Evolutionary conservation across 1,284 basidiomycete genomes (phyloP), one percentile per base, ranked within the genome.

Genomic region (Austropuccinia psidii): DNA sequence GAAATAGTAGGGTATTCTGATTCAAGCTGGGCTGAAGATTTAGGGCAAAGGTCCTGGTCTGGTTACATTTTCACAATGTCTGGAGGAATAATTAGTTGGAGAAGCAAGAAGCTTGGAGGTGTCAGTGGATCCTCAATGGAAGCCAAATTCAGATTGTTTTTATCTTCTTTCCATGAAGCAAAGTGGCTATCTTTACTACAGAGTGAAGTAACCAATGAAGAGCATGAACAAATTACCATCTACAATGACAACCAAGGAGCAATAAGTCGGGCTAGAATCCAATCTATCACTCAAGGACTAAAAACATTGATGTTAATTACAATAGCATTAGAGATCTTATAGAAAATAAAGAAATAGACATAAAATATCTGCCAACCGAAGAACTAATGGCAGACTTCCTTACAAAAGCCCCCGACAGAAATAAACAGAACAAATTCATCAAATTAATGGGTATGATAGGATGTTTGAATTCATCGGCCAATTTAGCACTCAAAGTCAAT

Each of bases 21-120:
- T 50, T 35, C 67, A n/a, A 60, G 55, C 27, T 70, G 67, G 54
- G 67, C 67, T 49, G 67, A 70, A 55, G 39, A 60, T 47, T n/a
- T n/a, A n/a, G n/a, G n/a, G n/a, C n/a, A n/a, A n/a, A n/a, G n/a
- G n/a, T n/a, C n/a, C n/a, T n/a, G n/a, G n/a, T n/a, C n/a, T n/a
- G n/a, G n/a, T n/a, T n/a, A n/a, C n/a, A n/a, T n/a, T n/a, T n/a
- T n/a, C n/a, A n/a, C n/a, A n/a, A n/a, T n/a, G n/a, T n/a, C n/a
- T n/a, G n/a, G n/a, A n/a, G n/a, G n/a, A n/a, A n/a, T 50, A n/a
- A 43, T 68, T 9, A 29, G 21, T 24, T 68, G 52, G 66, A 52
- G 50, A 67, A 52, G 45, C n/a, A 67, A 67, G 45, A 50, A 54
- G 27, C 47, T 67, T n/a, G 35, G 45, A 54, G 65, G 49, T 37